Evolutionary conservation across 345 rosid genomes (phyloP).

Genomic region (Raphanus raphanistrum): DNA sequence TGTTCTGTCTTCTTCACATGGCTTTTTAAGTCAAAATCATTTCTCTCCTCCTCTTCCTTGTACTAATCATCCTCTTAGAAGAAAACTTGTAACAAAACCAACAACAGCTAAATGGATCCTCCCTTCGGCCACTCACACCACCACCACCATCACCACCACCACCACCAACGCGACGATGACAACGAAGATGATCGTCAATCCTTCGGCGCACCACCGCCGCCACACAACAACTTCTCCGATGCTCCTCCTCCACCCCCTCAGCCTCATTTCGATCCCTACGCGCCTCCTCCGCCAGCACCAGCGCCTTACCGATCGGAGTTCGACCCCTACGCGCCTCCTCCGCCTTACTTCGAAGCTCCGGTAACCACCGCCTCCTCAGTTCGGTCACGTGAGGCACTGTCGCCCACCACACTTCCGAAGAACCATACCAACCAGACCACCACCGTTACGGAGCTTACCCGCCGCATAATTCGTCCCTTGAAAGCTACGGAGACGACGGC

Average conservation of each 20-base stretch:
- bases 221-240: slow-evolving; percentile 19
- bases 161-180: slow-evolving; percentile 41
- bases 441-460: slow-evolving; percentile 37
- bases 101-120: slow-evolving; percentile 46
- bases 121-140: slow-evolving; percentile 38
- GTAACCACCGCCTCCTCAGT: slow-evolving; percentile 38
- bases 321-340: slow-evolving; percentile 16
- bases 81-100: background rate
- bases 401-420: slow-evolving; percentile 36
- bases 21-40: background rate
- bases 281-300: slow-evolving; percentile 35
- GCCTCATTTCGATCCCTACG: slow-evolving; percentile 32
- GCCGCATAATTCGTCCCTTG: slow-evolving; percentile 25
- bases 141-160: slow-evolving; percentile 39
- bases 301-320: slow-evolving; percentile 9
- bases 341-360: slow-evolving; percentile 36
- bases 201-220: slow-evolving; percentile 44
- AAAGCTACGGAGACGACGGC: slow-evolving; percentile 29
- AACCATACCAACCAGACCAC: slow-evolving; percentile 23
- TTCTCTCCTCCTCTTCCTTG: background rate
- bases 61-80: background rate
- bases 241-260: slow-evolving; percentile 12
- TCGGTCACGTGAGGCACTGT: slow-evolving; percentile 49
- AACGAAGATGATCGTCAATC: slow-evolving; percentile 28
- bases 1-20: background rate